phyloP scores from a whole-genome alignment of 192 early-diverging fungal genomes.

The Coemansia sp. region DNA sequence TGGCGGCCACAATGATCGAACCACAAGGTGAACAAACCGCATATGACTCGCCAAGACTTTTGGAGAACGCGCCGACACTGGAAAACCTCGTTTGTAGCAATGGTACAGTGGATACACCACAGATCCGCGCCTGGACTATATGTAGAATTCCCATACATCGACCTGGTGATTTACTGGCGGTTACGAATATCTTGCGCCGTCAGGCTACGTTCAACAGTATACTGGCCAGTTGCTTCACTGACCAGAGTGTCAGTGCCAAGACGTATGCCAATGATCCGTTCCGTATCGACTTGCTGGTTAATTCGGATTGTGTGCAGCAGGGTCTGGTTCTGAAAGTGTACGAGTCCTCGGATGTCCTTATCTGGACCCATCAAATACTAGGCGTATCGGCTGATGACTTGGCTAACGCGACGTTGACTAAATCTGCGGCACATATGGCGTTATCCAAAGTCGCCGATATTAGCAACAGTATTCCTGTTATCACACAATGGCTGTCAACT shows the following conservation, averaged over 20 bases:
- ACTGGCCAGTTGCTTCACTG: conserved; percentile 34
- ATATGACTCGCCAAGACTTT: conserved; percentile 37
- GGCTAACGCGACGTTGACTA: conserved; percentile 7
- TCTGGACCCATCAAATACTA: conserved; percentile 35
- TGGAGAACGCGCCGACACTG: conserved; percentile 49
- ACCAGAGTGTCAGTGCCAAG: conserved; percentile 10
- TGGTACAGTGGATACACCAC: conserved; percentile 17
- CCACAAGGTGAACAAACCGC: not conserved
- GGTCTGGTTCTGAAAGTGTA: conserved; percentile 30
- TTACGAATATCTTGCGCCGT: conserved; percentile 38
- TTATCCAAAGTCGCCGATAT: conserved; percentile 32
- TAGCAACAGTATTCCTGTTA: conserved; percentile 37
- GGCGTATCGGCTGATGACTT: conserved; percentile 12
- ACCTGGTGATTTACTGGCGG: conserved; percentile 13
- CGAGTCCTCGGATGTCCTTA: conserved; percentile 18
- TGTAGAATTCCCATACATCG: conserved; percentile 27
- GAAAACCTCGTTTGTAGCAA: conserved; percentile 18
- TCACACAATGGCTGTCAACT: conserved; percentile 24
- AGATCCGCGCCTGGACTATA: conserved; percentile 49
- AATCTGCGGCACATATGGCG: conserved; percentile 6
- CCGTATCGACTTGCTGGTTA: conserved; percentile 37
- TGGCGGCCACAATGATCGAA: conserved; percentile 7
- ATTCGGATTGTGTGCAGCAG: not conserved
- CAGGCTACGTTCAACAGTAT: conserved; percentile 50
- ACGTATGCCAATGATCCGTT: conserved; percentile 50